Evolutionary conservation across 371 early-diverging fungal genomes (phyloP), one percentile per base, ranked within the genome.

Genomic region (Thermomucor indicae-seudaticae): DNA sequence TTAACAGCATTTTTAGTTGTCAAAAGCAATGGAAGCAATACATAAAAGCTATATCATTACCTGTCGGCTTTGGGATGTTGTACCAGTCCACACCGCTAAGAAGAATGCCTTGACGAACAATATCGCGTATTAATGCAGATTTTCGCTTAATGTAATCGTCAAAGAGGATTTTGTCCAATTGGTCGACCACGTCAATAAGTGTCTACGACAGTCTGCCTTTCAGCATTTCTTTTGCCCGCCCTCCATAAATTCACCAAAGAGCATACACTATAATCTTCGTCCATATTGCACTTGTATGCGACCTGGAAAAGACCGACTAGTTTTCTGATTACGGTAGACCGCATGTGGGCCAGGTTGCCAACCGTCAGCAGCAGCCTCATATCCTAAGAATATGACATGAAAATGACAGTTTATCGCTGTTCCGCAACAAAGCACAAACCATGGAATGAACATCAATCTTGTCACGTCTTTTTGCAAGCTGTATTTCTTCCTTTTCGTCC

Each of bases 51-150:
- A 27, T 30, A 14, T 20, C 2, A 31, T 50, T 72, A 88, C 89
- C 88, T 51, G 79, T 78, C 2, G 92, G 89, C 34, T 78, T 79
- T 6, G 83, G 67, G 23, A 90, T 79, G 17, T 79, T 81, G 10
- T 75, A 70, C 95, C 95, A 95, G 61, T 92, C 92, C 16, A 92
- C 78, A 11, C 94, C 94, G 31, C 87, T 86, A 50, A 78, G 79
- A 32, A 93, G 68, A 45, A 95, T 87, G 20, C 95, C 94, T 29
- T 79, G 75, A 10, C 74, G 74, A 10, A 96, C 80, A 28, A 92
- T 79, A 28, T 81, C 72, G 23, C 78, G 78, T 10, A 96, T 75
- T 24, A 73, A 57, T 22, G 67, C 65, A 0, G 85, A 66, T 64
- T 90, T 91, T 29, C 90, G 84, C 39, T 86, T 82, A 42, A 93